Evolutionary conservation across 768 basidiomycete species (phyloP).

Genomic region (Phylloporus sp.): DNA sequence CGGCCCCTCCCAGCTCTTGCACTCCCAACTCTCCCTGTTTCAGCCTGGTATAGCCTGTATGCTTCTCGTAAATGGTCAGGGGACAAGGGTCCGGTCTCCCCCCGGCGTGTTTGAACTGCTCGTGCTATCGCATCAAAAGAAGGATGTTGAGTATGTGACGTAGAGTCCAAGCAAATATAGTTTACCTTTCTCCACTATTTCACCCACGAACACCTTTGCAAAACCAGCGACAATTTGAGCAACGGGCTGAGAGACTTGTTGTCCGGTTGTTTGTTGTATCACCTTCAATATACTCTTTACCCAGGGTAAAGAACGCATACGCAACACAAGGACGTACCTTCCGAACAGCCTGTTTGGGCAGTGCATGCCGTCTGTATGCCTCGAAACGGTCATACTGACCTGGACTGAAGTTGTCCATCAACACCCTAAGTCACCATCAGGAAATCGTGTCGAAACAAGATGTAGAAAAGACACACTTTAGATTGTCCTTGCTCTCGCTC

Average conservation of each 20-base stretch:
- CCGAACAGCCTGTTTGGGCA: conserved; percentile 79
- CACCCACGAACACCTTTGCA: conserved; percentile 88
- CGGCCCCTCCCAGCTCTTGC: conserved; percentile 68
- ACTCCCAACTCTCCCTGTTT: conserved; percentile 78
- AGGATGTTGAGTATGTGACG: neutral
- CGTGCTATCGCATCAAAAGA: conserved; percentile 50
- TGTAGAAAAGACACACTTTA: conserved; percentile 51
- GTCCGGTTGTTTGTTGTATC: conserved; percentile 75
- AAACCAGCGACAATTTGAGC: conserved; percentile 90
- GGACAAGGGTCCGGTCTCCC: conserved; percentile 74
- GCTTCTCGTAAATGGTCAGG: conserved; percentile 91
- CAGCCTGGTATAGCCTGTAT: conserved; percentile 76
- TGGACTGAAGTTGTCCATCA: conserved; percentile 84
- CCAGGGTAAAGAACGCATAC: neutral
- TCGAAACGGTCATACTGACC: conserved; percentile 88
- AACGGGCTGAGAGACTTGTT: conserved; percentile 82
- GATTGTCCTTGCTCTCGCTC: conserved; percentile 83
- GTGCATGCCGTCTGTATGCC: conserved; percentile 77
- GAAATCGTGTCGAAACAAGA: neutral
- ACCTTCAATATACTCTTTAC: conserved; percentile 44
- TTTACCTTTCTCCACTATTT: conserved; percentile 83
- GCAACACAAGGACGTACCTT: conserved; percentile 45
- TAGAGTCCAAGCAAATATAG: neutral
- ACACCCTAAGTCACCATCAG: conserved; percentile 47
- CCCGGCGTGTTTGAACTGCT: conserved; percentile 64